phyloP scores from a whole-genome alignment of 352 stramenopile species.

The Thalassiosira hispida region DNA sequence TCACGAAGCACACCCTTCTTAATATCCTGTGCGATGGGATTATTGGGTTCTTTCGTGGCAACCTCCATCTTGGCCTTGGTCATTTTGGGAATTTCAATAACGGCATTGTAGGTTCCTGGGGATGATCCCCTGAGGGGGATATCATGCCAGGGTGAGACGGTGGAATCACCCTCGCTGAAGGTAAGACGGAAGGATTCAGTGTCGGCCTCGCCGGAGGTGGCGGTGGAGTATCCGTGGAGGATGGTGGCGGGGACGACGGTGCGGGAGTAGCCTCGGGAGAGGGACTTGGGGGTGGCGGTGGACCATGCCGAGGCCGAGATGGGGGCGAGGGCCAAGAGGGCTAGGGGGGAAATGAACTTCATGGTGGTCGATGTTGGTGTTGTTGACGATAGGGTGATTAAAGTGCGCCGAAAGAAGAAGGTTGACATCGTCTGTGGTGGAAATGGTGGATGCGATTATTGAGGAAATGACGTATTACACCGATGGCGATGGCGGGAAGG shows the following conservation, averaged over 20 bases:
- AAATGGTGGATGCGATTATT: neutral
- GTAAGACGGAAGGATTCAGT: conserved; percentile 84
- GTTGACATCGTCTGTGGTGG: neutral
- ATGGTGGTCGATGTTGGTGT: conserved; percentile 46
- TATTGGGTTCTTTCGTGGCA: conserved; percentile 78
- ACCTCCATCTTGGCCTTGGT: conserved; percentile 86
- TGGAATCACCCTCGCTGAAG: conserved; percentile 66
- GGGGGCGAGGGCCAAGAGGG: conserved; percentile 42
- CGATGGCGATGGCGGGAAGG: neutral
- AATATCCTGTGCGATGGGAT: conserved; percentile 92
- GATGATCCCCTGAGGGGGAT: conserved; percentile 67
- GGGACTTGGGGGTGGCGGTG: conserved; percentile 12
- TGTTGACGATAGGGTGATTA: neutral
- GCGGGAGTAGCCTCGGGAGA: conserved; percentile 7
- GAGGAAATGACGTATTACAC: neutral
- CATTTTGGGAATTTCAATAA: conserved; percentile 86
- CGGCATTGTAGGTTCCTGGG: conserved; percentile 79
- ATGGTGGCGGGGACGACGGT: conserved; percentile 43
- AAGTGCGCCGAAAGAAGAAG: conserved; percentile 1
- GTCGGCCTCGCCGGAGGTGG: conserved; percentile 58
- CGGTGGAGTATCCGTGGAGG: conserved; percentile 60
- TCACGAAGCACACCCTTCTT: conserved; percentile 95
- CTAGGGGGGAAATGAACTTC: conserved; percentile 68
- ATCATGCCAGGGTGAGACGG: conserved; percentile 81
- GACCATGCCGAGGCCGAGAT: conserved; percentile 52